Evolutionary conservation across 192 early-diverging fungal genomes (phyloP).

Genomic region (Umbelopsis sp.): DNA sequence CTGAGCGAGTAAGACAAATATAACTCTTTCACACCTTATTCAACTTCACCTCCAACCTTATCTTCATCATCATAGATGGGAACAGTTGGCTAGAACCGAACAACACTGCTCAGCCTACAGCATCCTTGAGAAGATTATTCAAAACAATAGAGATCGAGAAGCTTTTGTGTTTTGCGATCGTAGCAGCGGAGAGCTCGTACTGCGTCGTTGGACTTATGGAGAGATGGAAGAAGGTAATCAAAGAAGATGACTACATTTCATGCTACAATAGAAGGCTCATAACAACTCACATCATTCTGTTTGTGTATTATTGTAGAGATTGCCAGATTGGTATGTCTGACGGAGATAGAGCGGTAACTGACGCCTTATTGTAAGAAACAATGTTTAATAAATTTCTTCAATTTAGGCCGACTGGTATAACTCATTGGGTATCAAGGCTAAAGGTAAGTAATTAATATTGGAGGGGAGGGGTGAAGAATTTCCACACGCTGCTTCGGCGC

Average conservation of each 20-base stretch:
- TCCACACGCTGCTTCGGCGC: no score
- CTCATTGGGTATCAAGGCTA: background rate
- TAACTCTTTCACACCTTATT: background rate
- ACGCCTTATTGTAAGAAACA: no score
- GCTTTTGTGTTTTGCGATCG: constrained; percentile 3
- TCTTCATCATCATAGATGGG: background rate
- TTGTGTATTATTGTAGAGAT: background rate
- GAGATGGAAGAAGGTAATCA: constrained; percentile 5
- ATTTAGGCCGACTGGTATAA: constrained; percentile 1
- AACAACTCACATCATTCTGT: background rate
- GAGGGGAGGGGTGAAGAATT: no score
- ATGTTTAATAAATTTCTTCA: no score
- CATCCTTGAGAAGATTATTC: background rate
- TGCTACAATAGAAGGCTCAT: background rate
- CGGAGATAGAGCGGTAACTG: no score
- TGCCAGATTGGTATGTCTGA: background rate
- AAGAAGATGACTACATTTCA: background rate
- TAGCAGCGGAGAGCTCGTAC: background rate
- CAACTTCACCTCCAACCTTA: background rate
- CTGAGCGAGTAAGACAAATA: background rate
- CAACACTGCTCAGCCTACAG: background rate
- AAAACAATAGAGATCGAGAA: background rate
- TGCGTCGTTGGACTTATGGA: constrained; percentile 2
- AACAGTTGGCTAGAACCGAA: background rate
- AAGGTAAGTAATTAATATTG: background rate